Base-by-base conservation (phyloP, 1,284 basidiomycete genomes). In the Sanguinoderma infundibulare region DNA sequence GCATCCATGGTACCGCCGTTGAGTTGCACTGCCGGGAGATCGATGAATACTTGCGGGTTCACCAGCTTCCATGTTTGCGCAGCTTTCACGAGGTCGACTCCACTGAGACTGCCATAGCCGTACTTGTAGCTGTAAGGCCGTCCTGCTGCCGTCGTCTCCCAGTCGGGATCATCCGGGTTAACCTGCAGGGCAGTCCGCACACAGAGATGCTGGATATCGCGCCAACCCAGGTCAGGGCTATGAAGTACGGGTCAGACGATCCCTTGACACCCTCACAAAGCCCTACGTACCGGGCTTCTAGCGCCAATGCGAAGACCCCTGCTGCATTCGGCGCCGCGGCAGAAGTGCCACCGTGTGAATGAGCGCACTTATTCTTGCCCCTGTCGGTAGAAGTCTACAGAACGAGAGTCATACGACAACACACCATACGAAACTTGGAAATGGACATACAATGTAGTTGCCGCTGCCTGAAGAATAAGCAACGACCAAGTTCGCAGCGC, bases 391-490 rank as follows among this genome's bases (percentile, higher is more conserved):
- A 99, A 59, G 95, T 92, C 95, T 97, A 70, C 6, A 54, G 39
- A 47, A 57, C 50, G 28, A 53, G 10, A 62, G 63, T 57, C 49
- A 36, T 14, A 20, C 15, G 72, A 14, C n/a, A 14, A n/a, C 20
- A 26, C 2, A 5, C 57, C 55, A 53, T 3, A 9, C 32, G 20
- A 51, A 34, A 52, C 17, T 56, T 55, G 54, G 42, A 49, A 39
- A 63, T 49, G 44, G 49, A 83, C 93, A 69, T 64, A 96, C 95
- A 61, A 98, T 98, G 68, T 90, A 88, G 72, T 96, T 90, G 8
- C 95, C 95, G 65, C 91, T 90, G n/a, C 98, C 98, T 15, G 97
- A 98, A 64, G 94, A 96, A 70, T 96, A 98, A 1, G 96, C 94
- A 6, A 98, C 96, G 54, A 98, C 84, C 86, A 99, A 91, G 77